phyloP scores from a whole-genome alignment of 169 alveolate species.

The Cryptosporidium canis region DNA sequence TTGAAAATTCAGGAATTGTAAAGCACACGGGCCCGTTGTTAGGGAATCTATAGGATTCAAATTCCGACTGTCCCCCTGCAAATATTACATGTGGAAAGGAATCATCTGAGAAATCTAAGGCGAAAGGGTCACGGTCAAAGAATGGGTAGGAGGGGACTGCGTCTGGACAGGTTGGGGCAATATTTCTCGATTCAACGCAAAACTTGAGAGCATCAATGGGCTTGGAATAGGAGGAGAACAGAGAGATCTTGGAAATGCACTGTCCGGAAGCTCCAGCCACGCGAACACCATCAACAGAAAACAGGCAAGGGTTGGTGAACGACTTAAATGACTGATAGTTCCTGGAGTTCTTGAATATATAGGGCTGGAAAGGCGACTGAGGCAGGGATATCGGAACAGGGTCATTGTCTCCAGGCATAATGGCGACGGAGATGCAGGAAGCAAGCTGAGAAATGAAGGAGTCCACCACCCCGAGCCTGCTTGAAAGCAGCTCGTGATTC shows the following conservation, averaged over 20 bases:
- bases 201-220: constrained; percentile 64
- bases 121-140: constrained; percentile 41
- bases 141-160: constrained; percentile 43
- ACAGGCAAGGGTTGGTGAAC: constrained; percentile 49
- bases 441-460: constrained; percentile 54
- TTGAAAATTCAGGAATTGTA: constrained; percentile 44
- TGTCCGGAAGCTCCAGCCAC: constrained; percentile 46
- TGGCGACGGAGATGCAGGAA: constrained; percentile 5
- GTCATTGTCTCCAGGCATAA: constrained; percentile 61
- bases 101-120: constrained; percentile 18
- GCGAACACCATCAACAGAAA: constrained; percentile 15
- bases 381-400: constrained; percentile 69
- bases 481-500: constrained; percentile 21
- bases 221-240: constrained; percentile 2
- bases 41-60: constrained; percentile 53
- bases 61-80: constrained; percentile 52
- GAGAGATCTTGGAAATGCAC: constrained; percentile 10
- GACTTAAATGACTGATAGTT: constrained; percentile 34
- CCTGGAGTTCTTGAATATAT: constrained; percentile 17
- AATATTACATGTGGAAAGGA: constrained; percentile 52
- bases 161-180: constrained; percentile 66
- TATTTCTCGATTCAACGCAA: constrained; percentile 44
- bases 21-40: constrained; percentile 64
- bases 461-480: constrained; percentile 19
- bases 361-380: constrained; percentile 53